Percentiles rank a stretch among this genome's conserved stretches.
phyloP scores from a whole-genome alignment of 345 rosid genomes.

The Cardamine occulta region DNA sequence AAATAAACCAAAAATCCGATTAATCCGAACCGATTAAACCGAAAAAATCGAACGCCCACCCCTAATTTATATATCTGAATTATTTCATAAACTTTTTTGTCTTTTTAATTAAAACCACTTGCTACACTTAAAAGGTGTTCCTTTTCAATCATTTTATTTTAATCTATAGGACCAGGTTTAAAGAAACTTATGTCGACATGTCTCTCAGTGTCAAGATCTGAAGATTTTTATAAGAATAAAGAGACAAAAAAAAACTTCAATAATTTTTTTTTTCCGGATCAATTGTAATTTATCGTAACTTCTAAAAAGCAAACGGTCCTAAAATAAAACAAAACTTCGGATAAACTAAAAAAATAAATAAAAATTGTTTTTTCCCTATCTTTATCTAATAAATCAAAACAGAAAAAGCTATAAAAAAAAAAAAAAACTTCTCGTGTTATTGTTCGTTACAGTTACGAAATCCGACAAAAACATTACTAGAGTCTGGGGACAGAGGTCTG shows the following conservation, averaged over 20 bases:
- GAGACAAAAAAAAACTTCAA: neutral
- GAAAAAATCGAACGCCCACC: too few species aligned
- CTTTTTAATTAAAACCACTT: neutral
- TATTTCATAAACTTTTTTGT: neutral
- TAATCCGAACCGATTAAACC: too few species aligned
- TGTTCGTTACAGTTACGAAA: constrained; percentile 21
- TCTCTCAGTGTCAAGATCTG: constrained; percentile 26
- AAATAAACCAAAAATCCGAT: too few species aligned
- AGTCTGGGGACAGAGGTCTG: constrained; percentile 18
- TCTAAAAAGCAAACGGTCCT: constrained; percentile 24
- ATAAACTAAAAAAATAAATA: neutral
- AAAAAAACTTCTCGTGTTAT: constrained; percentile 10
- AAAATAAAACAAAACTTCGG: neutral
- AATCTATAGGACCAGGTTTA: neutral
- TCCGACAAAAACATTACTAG: constrained; percentile 26
- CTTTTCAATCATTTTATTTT: constrained; percentile 20
- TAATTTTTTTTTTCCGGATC: neutral
- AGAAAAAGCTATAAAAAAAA: neutral
- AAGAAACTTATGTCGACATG: constrained; percentile 30
- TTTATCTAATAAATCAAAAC: neutral
- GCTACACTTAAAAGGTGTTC: neutral
- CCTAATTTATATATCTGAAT: too few species aligned
- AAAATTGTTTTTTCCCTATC: neutral
- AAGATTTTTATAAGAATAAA: constrained; percentile 11
- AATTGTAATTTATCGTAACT: constrained; percentile 6